A percentile compares a stretch with the other conserved stretches of the same genome.
phyloP scores from a whole-genome alignment of 768 basidiomycete genomes.

The Tephrocybe sp. region DNA sequence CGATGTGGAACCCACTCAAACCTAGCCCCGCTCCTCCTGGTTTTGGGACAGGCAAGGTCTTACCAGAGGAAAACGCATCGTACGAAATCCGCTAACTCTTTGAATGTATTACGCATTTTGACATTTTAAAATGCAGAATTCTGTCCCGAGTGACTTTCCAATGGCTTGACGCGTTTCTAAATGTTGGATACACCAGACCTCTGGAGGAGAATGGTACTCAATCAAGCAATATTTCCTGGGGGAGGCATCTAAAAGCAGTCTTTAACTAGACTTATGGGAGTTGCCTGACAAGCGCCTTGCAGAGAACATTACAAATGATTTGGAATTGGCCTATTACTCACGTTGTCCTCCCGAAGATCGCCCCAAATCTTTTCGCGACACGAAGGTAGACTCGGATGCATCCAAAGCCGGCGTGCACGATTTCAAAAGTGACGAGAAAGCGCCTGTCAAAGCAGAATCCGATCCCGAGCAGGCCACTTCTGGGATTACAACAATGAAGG shows the following conservation, averaged over 20 bases:
- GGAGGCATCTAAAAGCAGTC: too few relatives aligned
- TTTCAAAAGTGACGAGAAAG: too few relatives aligned
- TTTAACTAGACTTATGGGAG: conserved; percentile 47
- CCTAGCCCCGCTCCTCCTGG: conserved; percentile 21
- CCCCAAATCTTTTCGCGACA: conserved; percentile 20
- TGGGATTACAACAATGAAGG: background rate
- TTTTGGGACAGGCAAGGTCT: conserved; percentile 17
- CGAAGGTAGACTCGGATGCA: too few relatives aligned
- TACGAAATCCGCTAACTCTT: conserved; percentile 1
- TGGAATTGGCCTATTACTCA: conserved; percentile 43
- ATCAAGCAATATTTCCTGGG: too few relatives aligned
- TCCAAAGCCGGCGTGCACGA: too few relatives aligned
- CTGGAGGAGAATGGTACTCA: conserved; percentile 46
- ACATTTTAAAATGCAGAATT: conserved; percentile 17
- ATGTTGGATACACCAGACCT: conserved; percentile 50
- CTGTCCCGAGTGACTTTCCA: conserved; percentile 41
- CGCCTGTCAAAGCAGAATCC: too few relatives aligned
- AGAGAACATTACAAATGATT: conserved; percentile 30
- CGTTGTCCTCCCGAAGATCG: conserved; percentile 42
- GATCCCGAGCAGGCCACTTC: background rate
- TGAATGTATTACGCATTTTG: background rate
- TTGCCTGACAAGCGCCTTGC: conserved; percentile 37
- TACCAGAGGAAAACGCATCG: conserved; percentile 20
- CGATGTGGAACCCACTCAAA: conserved; percentile 20
- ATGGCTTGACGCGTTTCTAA: conserved; percentile 48